phyloP scores from a whole-genome alignment of 2,329 filamentous ascomycete species.

The Beauveria varroae region DNA sequence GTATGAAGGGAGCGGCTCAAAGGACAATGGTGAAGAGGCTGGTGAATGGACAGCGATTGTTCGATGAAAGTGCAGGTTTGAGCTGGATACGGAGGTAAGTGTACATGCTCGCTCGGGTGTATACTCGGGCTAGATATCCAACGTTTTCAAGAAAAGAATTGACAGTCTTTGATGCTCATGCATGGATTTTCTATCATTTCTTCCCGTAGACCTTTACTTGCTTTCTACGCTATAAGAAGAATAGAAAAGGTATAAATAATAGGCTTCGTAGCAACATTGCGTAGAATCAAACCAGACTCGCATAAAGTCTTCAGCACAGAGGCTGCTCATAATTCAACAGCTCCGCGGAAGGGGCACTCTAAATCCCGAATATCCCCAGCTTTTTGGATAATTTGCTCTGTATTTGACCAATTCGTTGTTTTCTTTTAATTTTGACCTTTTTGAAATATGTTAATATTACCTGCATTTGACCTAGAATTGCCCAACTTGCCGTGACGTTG shows the following conservation, averaged over 20 bases:
- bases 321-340: background rate
- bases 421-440: too few relatives aligned
- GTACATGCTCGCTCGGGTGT: background rate
- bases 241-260: too few relatives aligned
- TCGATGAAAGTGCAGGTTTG: background rate
- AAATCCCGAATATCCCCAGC: background rate
- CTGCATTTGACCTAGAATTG: too few relatives aligned
- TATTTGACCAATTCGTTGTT: too few relatives aligned
- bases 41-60: background rate
- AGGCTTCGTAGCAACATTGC: too few relatives aligned
- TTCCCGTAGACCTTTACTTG: too few relatives aligned
- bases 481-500: background rate
- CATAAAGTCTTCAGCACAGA: background rate
- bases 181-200: too few relatives aligned
- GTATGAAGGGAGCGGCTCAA: background rate
- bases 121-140: background rate
- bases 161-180: background rate
- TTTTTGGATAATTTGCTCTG: background rate
- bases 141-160: background rate
- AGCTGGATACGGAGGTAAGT: background rate
- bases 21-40: background rate
- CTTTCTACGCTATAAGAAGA: too few relatives aligned
- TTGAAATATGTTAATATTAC: too few relatives aligned
- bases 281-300: too few relatives aligned
- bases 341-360: background rate